Percentiles rank a stretch among this genome's conserved stretches.
phyloP scores from a whole-genome alignment of 441 rosid species.

The Adansonia rubrostipa region DNA sequence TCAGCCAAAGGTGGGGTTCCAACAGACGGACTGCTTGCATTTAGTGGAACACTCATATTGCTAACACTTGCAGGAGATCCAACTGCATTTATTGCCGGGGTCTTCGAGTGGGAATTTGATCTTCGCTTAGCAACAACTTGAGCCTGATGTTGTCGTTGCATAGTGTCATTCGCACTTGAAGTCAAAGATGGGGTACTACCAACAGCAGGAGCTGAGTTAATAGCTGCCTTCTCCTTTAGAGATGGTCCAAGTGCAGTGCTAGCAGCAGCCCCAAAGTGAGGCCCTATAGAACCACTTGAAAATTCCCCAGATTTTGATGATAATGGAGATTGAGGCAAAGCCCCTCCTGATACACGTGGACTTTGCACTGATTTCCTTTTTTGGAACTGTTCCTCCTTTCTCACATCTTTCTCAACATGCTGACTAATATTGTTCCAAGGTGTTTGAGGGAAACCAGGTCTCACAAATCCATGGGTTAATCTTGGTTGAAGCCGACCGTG shows the following conservation, averaged over 20 bases:
- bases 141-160: conserved; percentile 76
- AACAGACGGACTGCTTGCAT: conserved; percentile 80
- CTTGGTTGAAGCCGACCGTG: conserved; percentile 63
- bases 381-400: conserved; percentile 79
- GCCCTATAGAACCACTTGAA: conserved; percentile 87
- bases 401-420: conserved; percentile 61
- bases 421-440: conserved; percentile 76
- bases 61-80: conserved; percentile 95
- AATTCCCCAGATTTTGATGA: conserved; percentile 98
- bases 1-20: conserved; percentile 75
- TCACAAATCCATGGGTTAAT: conserved; percentile 58
- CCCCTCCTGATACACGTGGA: conserved; percentile 82
- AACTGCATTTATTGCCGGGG: conserved; percentile 75
- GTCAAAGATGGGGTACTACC: conserved; percentile 73
- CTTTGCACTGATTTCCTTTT: conserved; percentile 84
- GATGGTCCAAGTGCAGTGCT: conserved; percentile 54
- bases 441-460: conserved; percentile 63
- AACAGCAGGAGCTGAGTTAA: conserved; percentile 67
- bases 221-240: conserved; percentile 74
- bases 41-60: conserved; percentile 65
- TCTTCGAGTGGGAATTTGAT: conserved; percentile 78
- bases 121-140: conserved; percentile 67
- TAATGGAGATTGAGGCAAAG: conserved; percentile 84
- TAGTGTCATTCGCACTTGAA: conserved; percentile 80
- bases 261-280: conserved; percentile 73